Evolutionary conservation across 2,329 filamentous ascomycete genomes (phyloP).

Genomic region (Emergomyces africanus): DNA sequence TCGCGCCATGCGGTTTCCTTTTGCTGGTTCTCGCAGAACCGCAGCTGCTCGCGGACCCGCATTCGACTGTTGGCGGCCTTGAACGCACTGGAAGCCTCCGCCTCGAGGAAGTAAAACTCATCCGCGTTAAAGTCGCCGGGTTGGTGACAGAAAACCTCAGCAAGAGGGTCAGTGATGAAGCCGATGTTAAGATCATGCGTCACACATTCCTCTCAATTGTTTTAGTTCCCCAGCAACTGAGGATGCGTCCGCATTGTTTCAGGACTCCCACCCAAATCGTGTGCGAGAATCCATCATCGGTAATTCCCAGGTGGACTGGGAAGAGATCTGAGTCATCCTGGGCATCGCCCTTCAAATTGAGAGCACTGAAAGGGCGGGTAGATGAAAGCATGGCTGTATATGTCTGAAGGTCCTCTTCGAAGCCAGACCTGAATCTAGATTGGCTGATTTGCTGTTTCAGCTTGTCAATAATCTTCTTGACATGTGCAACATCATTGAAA

Average conservation of each 20-base stretch:
- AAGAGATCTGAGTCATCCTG: conserved; percentile 34
- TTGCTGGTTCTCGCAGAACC: too few relatives aligned
- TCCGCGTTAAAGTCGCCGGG: neutral
- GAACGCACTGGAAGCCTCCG: too few relatives aligned
- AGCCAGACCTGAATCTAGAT: conserved; percentile 46
- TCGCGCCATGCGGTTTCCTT: too few relatives aligned
- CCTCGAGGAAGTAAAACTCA: neutral
- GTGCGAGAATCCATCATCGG: conserved; percentile 18
- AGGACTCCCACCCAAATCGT: conserved; percentile 19
- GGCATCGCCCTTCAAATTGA: conserved; percentile 31
- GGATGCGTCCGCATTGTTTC: conserved; percentile 21
- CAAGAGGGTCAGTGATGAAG: neutral
- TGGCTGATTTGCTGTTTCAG: conserved; percentile 87
- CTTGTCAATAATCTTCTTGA: conserved; percentile 95
- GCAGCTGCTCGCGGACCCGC: too few relatives aligned
- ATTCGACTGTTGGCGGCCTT: too few relatives aligned
- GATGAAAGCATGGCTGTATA: conserved; percentile 36
- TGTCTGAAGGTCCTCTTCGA: conserved; percentile 33
- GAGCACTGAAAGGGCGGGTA: conserved; percentile 28
- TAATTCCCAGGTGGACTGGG: conserved; percentile 26
- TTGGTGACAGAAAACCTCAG: neutral
- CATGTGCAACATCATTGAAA: conserved; percentile 85
- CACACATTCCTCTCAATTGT: neutral
- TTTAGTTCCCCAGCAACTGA: too few relatives aligned
- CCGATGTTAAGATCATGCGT: neutral